Conservation (phyloP, 2,329 filamentous ascomycete species). For the Lasiodiplodia hormozganensis region DNA sequence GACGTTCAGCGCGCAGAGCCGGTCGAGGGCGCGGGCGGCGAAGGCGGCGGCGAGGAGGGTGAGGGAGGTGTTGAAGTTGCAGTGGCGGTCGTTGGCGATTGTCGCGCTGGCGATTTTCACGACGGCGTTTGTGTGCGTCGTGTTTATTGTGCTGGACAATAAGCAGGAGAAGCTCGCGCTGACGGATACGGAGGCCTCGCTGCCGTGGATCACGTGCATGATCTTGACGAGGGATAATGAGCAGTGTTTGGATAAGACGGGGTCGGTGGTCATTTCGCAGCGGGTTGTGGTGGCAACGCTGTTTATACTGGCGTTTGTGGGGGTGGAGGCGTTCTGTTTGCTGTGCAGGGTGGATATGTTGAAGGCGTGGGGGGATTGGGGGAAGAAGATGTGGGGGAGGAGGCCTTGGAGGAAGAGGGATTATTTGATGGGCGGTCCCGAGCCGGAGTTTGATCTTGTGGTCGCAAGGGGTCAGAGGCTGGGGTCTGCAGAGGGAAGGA, state of each 20-base stretch:
- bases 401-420: background rate
- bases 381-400: constrained; percentile 28
- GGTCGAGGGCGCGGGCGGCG: constrained; percentile 32
- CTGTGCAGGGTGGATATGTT: constrained; percentile 34
- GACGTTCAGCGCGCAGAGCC: constrained; percentile 26
- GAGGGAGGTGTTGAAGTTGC: constrained; percentile 82
- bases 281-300: constrained; percentile 34
- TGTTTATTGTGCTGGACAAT: constrained; percentile 82
- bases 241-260: constrained; percentile 32
- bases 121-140: constrained; percentile 89
- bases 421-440: background rate
- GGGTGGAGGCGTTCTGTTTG: constrained; percentile 36
- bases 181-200: constrained; percentile 32
- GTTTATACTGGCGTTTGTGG: constrained; percentile 36
- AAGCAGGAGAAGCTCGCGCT: constrained; percentile 54
- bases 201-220: constrained; percentile 38
- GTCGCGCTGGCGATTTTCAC: constrained; percentile 89
- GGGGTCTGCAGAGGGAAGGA: background rate
- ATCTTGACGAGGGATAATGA: constrained; percentile 34
- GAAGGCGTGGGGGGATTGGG: constrained; percentile 33
- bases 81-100: constrained; percentile 92
- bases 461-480: background rate
- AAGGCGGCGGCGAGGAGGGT: constrained; percentile 64
- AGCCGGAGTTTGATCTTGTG: background rate
- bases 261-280: constrained; percentile 34